phyloP scores from a whole-genome alignment of 2,329 filamentous ascomycete genomes.

The Colletotrichum aenigma region DNA sequence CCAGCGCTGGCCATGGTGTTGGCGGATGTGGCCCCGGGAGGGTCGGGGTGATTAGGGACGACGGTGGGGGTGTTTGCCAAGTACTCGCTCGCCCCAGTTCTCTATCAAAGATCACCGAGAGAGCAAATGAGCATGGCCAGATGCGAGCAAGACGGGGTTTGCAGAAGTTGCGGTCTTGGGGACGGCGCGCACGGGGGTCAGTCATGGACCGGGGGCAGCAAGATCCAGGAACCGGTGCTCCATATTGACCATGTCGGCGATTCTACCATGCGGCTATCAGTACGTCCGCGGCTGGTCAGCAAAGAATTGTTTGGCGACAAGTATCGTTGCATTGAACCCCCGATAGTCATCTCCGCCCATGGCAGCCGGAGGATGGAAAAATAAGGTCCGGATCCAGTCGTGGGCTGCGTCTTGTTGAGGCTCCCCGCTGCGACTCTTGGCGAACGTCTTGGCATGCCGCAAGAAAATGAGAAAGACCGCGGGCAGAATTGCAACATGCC shows the following conservation, averaged over 20 bases:
- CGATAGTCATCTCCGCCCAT: constrained; percentile 5
- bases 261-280: constrained; percentile 6
- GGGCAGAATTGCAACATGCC: neutral
- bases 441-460: constrained; percentile 8
- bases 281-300: neutral
- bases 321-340: constrained; percentile 4
- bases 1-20: neutral
- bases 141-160: constrained; percentile 6
- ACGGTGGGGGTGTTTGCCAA: neutral
- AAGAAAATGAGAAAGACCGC: neutral
- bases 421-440: constrained; percentile 14
- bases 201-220: neutral
- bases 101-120: neutral
- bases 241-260: neutral
- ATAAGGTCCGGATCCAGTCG: constrained; percentile 14
- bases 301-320: constrained; percentile 1
- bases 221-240: neutral
- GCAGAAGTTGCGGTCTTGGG: neutral
- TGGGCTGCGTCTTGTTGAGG: neutral
- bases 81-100: neutral
- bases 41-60: constrained; percentile 14
- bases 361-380: constrained; percentile 6
- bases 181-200: neutral
- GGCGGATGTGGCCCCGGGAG: neutral
- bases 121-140: neutral